A percentile compares a stretch with the other conserved stretches of the same genome.
These are phyloP conservation scores for Isatis lusitanica DNA, from an alignment of 441 rosid species.

Conservation along the genomic window DNA sequence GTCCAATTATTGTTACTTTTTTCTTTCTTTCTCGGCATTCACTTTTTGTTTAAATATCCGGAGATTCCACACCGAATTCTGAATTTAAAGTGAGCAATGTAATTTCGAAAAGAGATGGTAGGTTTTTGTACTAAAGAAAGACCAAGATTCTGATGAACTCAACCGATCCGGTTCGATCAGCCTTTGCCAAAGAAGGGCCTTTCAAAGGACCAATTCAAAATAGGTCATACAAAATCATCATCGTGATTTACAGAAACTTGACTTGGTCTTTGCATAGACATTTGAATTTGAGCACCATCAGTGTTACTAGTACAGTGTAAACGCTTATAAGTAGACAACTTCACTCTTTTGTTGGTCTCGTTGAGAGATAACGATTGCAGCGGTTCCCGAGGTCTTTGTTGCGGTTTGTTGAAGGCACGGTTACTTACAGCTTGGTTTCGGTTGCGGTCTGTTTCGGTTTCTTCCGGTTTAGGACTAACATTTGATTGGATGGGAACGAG, in stretches of 20 bases:
- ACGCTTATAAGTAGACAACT: slow-evolving; percentile 41
- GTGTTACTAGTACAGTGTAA: slow-evolving; percentile 19
- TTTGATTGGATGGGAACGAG: slow-evolving; percentile 75
- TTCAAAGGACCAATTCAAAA: background rate
- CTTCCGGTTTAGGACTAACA: slow-evolving; percentile 38
- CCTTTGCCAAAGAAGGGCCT: background rate
- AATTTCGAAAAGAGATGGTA: background rate
- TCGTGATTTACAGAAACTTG: slow-evolving; percentile 28
- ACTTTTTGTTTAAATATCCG: background rate
- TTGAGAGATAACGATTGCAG: slow-evolving; percentile 36
- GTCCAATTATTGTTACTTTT: slow-evolving; percentile 13
- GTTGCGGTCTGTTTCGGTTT: slow-evolving; percentile 15
- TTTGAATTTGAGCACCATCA: slow-evolving; percentile 23
- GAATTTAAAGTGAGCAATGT: background rate
- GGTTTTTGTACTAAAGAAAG: background rate
- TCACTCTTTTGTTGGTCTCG: slow-evolving; percentile 27
- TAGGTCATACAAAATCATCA: slow-evolving; percentile 29
- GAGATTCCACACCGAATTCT: background rate
- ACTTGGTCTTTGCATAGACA: slow-evolving; percentile 50
- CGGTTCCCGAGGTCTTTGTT: slow-evolving; percentile 45
- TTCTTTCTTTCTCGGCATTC: background rate
- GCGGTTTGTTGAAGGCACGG: slow-evolving; percentile 38
- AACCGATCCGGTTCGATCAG: background rate
- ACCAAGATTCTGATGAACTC: background rate
- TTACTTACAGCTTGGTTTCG: slow-evolving; percentile 37